Percentiles rank a stretch among this genome's conserved stretches.
Evolutionary conservation across 2,329 filamentous ascomycete species (phyloP).

Genomic region (Drechslera avenae): DNA sequence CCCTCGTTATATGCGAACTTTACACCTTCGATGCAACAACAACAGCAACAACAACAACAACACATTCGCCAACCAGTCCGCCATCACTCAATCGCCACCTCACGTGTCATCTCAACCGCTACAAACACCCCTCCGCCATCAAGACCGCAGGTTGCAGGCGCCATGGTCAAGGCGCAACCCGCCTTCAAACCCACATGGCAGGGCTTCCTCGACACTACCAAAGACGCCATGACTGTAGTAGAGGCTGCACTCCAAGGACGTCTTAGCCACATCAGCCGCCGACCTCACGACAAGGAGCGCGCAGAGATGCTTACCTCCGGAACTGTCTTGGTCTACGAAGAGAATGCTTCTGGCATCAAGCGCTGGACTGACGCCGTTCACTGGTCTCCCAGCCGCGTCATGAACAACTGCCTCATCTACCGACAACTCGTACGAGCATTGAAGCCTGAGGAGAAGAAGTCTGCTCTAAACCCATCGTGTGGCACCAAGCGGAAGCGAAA

Average conservation of each 20-base stretch:
- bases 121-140: slow-evolving; percentile 39
- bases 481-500: slow-evolving; percentile 47
- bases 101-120: slow-evolving; percentile 30
- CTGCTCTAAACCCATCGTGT: slow-evolving; percentile 44
- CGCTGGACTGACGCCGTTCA: slow-evolving; percentile 91
- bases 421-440: slow-evolving; percentile 65
- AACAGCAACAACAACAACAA: slow-evolving; percentile 21
- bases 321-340: slow-evolving; percentile 89
- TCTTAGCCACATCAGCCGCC: slow-evolving; percentile 76
- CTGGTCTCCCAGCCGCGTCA: slow-evolving; percentile 87
- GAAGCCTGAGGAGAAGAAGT: slow-evolving; percentile 46
- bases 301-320: slow-evolving; percentile 79
- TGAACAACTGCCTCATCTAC: slow-evolving; percentile 85
- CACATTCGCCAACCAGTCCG: slow-evolving; percentile 25
- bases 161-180: slow-evolving; percentile 45
- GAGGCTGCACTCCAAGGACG: slow-evolving; percentile 75
- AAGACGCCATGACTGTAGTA: slow-evolving; percentile 79
- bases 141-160: slow-evolving; percentile 35
- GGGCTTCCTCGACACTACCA: slow-evolving; percentile 71
- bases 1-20: slow-evolving; percentile 38
- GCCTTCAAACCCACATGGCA: slow-evolving; percentile 66
- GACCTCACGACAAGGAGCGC: slow-evolving; percentile 85
- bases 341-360: slow-evolving; percentile 88
- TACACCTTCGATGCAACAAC: slow-evolving; percentile 25
- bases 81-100: slow-evolving; percentile 41